Percentiles rank a stretch among this genome's conserved stretches.
Evolutionary conservation across 2,329 filamentous ascomycete species (phyloP).

Genomic region (Trichoderma sp.): DNA sequence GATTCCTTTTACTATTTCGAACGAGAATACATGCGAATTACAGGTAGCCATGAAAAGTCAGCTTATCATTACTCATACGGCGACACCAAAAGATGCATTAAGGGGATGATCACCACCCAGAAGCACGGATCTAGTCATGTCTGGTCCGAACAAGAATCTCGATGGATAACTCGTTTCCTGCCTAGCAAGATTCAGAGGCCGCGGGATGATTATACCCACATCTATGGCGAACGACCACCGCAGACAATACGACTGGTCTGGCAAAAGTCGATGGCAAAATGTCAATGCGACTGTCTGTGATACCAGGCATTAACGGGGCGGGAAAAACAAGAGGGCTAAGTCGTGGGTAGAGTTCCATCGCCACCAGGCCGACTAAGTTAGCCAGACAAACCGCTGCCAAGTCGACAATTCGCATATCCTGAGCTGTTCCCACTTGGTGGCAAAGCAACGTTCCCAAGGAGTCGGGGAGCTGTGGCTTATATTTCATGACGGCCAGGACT

Average conservation of each 20-base stretch:
- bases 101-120: not conserved
- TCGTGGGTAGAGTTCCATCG: not conserved
- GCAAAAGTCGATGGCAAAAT: not conserved
- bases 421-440: not conserved
- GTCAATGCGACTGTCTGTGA: not conserved
- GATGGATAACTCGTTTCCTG: not conserved
- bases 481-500: not conserved
- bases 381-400: not conserved
- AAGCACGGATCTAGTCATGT: not conserved
- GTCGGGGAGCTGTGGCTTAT: not conserved
- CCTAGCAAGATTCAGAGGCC: not conserved
- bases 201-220: not conserved
- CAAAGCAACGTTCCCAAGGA: not conserved
- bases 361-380: not conserved
- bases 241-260: not conserved
- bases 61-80: not conserved
- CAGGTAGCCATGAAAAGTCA: not conserved
- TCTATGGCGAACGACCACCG: not conserved
- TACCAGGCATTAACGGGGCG: not conserved
- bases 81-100: not conserved
- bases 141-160: not conserved
- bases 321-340: not conserved
- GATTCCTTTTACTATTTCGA: not conserved
- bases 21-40: not conserved
- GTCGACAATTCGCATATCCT: not conserved